Base-by-base conservation (phyloP, 192 early-diverging fungal species). In the Glomus cerebriforme region DNA sequence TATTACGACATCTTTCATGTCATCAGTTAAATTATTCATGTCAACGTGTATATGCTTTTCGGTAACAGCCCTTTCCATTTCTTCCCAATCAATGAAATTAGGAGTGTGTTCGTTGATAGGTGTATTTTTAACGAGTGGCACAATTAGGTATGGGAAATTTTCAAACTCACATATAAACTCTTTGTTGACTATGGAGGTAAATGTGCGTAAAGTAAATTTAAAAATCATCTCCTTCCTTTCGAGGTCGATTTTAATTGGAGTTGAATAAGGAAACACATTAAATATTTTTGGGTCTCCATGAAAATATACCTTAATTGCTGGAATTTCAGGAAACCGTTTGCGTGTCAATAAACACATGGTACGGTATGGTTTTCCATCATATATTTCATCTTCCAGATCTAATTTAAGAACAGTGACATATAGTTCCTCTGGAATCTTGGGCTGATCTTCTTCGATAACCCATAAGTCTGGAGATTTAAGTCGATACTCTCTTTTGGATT, bases 121-220 rank as follows among this genome's bases (percentile, higher is more conserved):
- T 62, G 77, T 64, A 17, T 85, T 79, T 1, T 35, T 58, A 12
- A 79, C 68, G 6, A 88, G 60, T 1, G 93, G 93, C 1, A 84
- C 89, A 31, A 94, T 31, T 35, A 92, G 83, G 37, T 85, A 89
- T 0, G 91, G 86, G 49, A 90, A 79, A 34, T 86, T 81, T 17
- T 84, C 82, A 31, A 85, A 59, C 5, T 82, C 71, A 80, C 91
- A 92, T 27, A 79, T 59, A 68, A 89, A 87, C 6, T 80, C 82
- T 71, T 82, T 83, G 29, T 86, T 84, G 35, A 84, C 74, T 7
- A 91, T 81, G 8, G 88, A 84, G 9, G 80, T 68, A 47, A 91
- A 79, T 8, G 89, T 34, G 15, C 85, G 80, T 3, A 90, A 71
- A 0, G 89, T 92, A 65, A 88, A 93, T n/a, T 85, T 79, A 8